Evolutionary conservation across 495 filamentous ascomycete genomes (phyloP), one percentile per base, ranked within the genome.

Genomic region (Stereocaulon alpinum): DNA sequence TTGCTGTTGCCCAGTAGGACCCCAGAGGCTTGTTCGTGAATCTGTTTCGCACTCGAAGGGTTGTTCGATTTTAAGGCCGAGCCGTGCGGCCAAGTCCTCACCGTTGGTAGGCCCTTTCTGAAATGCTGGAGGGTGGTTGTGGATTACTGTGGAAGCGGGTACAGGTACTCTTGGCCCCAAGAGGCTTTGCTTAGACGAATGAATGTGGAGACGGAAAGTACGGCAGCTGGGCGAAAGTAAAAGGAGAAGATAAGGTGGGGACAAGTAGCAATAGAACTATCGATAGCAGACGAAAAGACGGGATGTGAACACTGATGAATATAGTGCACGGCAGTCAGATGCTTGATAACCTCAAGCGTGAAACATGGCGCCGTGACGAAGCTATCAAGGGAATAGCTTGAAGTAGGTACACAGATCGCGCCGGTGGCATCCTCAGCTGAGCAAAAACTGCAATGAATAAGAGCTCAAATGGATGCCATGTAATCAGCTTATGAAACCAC

Each of bases 381-480:
- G 32, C 51, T 18, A 15, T 9, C 10, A 55, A 20, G 32, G n/a
- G 34, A 37, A 37, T 4, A 55, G 34, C n/a, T 52, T 27, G 24
- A 48, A 34, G 37, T 51, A 40, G 12, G n/a, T 52, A 42, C 29
- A 37, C 45, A 44, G 43, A 53, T 51, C 37, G 40, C 49, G 14
- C 45, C 41, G 12, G 40, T 53, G 24, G 30, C 24, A 43, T 40
- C 1, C 49, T 53, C 48, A 59, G 48, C 48, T 54, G 55, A 43
- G 29, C 24, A 24, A 24, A 15, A 44, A 40, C 30, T 17, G 10
- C 30, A 34, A 10, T 11, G 44, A 22, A 59, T 59, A 59, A 59
- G 57, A 59, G 57, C 57, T 52, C 57, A 50, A 59, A 52, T 59
- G 17, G 40, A 59, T 37, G 14, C 7, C 6, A 10, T 20, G 40